Evolutionary conservation across 441 rosid species (phyloP).

Genomic region (Croton laevigatus): DNA sequence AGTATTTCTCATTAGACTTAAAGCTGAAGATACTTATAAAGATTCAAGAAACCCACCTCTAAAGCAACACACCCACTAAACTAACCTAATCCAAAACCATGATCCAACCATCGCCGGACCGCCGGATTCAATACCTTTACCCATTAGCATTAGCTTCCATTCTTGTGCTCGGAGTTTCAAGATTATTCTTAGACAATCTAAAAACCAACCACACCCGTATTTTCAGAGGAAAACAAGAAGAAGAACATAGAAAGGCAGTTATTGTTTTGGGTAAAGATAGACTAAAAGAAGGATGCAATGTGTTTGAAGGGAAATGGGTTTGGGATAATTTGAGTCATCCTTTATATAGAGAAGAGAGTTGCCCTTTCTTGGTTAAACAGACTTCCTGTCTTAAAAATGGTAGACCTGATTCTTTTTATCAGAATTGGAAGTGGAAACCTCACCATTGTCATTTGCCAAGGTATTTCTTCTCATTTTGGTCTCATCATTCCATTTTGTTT

Average conservation of each 20-base stretch:
- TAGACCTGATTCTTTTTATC: conserved; percentile 75
- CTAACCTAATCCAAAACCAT: conserved; percentile 26
- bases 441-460: conserved; percentile 66
- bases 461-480: conserved; percentile 20
- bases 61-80: conserved; percentile 12
- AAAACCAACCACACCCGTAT: conserved; percentile 44
- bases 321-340: conserved; percentile 78
- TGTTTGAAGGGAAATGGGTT: conserved; percentile 76
- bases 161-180: conserved; percentile 49
- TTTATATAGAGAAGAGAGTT: conserved; percentile 66
- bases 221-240: conserved; percentile 28
- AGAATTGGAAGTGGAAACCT: conserved; percentile 79
- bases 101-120: conserved; percentile 31
- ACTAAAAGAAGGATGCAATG: conserved; percentile 59
- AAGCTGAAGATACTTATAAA: conserved; percentile 27
- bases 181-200: conserved; percentile 51
- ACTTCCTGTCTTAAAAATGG: conserved; percentile 78
- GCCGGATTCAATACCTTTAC: conserved; percentile 49
- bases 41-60: conserved; percentile 11
- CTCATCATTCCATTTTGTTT: neutral
- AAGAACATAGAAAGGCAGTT: conserved; percentile 27
- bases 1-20: conserved; percentile 32
- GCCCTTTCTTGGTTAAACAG: conserved; percentile 89
- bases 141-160: conserved; percentile 51
- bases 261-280: conserved; percentile 54